A percentile compares a stretch with the other conserved stretches of the same genome.
phyloP scores from a whole-genome alignment of 176 grass and related monocot genomes.

The Saccharum officinarum region DNA sequence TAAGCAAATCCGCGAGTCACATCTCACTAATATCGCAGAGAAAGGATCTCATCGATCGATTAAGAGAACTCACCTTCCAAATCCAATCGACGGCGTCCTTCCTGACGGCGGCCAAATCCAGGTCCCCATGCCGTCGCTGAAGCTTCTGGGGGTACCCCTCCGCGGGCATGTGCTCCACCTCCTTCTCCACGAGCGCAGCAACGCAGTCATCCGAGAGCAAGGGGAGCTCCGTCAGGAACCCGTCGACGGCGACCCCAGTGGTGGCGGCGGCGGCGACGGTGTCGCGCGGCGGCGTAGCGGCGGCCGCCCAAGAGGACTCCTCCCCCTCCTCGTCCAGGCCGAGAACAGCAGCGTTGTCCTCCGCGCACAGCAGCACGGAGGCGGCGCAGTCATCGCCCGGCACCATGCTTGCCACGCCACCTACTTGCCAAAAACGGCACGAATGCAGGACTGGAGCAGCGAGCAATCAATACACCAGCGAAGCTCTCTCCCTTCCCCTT shows the following conservation, averaged over 20 bases:
- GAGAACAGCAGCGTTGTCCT: constrained; percentile 80
- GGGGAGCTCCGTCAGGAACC: constrained; percentile 53
- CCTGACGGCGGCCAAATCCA: constrained; percentile 70
- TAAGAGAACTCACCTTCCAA: constrained; percentile 73
- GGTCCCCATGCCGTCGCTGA: constrained; percentile 37
- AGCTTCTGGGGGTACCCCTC: constrained; percentile 76
- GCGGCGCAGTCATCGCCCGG: constrained; percentile 74
- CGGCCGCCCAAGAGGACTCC: constrained; percentile 40
- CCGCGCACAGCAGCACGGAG: constrained; percentile 80
- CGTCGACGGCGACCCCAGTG: neutral
- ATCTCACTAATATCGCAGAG: constrained; percentile 15
- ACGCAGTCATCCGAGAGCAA: constrained; percentile 75
- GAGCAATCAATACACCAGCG: constrained; percentile 30
- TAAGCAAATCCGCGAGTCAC: constrained; percentile 31
- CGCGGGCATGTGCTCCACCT: constrained; percentile 60
- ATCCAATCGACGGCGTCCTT: constrained; percentile 85
- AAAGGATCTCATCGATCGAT: constrained; percentile 20
- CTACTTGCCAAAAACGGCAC: constrained; percentile 25
- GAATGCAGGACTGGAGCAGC: constrained; percentile 11
- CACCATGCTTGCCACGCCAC: constrained; percentile 43
- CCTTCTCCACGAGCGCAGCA: constrained; percentile 57
- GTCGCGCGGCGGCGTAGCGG: constrained; percentile 27
- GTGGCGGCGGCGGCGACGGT: neutral
- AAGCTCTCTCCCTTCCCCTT: neutral
- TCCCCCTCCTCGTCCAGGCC: constrained; percentile 69